Evolutionary conservation across 805 yeast genomes (phyloP), one percentile per base, ranked within the genome.

Genomic region (Candida ulmi): DNA sequence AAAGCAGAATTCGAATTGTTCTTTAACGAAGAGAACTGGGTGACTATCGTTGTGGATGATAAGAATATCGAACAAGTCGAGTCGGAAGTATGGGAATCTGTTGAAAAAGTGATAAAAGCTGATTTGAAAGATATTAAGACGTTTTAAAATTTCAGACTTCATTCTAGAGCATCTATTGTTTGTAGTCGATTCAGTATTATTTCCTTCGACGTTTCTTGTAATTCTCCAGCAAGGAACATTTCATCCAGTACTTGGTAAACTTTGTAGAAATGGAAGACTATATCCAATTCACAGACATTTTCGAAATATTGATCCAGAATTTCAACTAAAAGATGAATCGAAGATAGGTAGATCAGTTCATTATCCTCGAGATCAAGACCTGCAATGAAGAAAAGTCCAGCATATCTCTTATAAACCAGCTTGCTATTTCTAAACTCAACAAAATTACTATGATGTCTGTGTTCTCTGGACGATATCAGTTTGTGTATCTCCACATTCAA

Each of bases 191-290:
- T 76, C 41, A 90, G 60, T 6, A 91, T 70, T 36, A 69, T 72
- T 19, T 71, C 71, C 57, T 85, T 87, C 47, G 87, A 83, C 1
- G 88, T 83, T 55, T 88, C 96, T 56, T 84, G 88, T 11, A 90
- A 69, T 58, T 93, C 97, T 11, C 99, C 99, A 11, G 90, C 95
- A 35, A 87, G 57, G 52, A 83, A 87, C 58, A 93, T 72, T 60
- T 90, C 96, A 58, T 93, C 97, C 43, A 93, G 59, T 8, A 88
- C 83, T 39, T 75, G 71, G 59, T 88, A 86, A 11, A 87, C 80
- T 59, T 83, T 87, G 68, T 82, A 81, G 62, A 91, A 91, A 61
- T 88, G 88, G 68, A 90, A 93, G 17, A 93, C 95, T 41, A 93
- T 71, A 58, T 91, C 98, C 49, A 91, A 70, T 62, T 91, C 60